A percentile compares a stretch with the other conserved stretches of the same genome.
Conservation (phyloP, 352 stramenopile genomes). For the Phytophthora melonis region DNA sequence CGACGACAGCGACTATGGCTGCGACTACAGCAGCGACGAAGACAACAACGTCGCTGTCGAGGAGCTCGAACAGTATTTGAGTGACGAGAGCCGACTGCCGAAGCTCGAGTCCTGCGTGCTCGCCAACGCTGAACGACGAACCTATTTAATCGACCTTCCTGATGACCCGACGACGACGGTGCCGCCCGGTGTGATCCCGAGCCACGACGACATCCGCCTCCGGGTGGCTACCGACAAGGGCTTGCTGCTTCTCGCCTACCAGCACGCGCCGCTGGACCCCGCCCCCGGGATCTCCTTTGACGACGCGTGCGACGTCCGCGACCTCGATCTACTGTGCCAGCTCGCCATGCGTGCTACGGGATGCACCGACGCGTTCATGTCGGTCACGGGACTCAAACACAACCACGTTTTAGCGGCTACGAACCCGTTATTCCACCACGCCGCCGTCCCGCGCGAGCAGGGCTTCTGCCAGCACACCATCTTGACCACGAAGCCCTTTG, state of each 20-base stretch:
- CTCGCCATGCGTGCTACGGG: slow-evolving; percentile 36
- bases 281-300: slow-evolving; percentile 19
- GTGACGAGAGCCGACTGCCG: slow-evolving; percentile 25
- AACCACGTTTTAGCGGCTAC: slow-evolving; percentile 45
- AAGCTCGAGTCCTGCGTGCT: slow-evolving; percentile 38
- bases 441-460: slow-evolving; percentile 39
- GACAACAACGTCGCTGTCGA: slow-evolving; percentile 8
- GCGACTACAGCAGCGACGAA: slow-evolving; percentile 4
- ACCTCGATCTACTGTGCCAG: slow-evolving; percentile 45
- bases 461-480: slow-evolving; percentile 52
- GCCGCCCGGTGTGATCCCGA: slow-evolving; percentile 40
- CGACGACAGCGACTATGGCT: neutral
- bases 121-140: slow-evolving; percentile 43
- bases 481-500: slow-evolving; percentile 39
- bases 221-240: slow-evolving; percentile 33
- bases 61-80: slow-evolving; percentile 21
- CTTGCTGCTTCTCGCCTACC: slow-evolving; percentile 43
- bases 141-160: slow-evolving; percentile 46
- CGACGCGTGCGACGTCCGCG: slow-evolving; percentile 26
- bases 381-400: slow-evolving; percentile 42
- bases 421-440: slow-evolving; percentile 30
- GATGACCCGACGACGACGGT: slow-evolving; percentile 27
- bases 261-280: slow-evolving; percentile 27
- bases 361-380: slow-evolving; percentile 40
- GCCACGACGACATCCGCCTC: slow-evolving; percentile 38